phyloP scores from a whole-genome alignment of 2,329 filamentous ascomycete species.

The Aureobasidium melanogenum region DNA sequence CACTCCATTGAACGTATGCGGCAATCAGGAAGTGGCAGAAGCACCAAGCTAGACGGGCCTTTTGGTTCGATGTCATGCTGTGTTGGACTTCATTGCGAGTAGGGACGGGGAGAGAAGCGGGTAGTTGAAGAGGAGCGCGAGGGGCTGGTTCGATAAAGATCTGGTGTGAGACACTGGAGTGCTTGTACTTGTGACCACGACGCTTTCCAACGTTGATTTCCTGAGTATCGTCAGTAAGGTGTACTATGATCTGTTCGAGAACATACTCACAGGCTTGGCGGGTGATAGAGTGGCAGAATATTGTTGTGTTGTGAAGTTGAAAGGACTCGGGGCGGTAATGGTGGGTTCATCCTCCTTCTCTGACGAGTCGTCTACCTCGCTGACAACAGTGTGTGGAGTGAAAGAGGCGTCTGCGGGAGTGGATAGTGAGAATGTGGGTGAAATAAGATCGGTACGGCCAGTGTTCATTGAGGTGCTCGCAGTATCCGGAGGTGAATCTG shows the following conservation, averaged over 20 bases:
- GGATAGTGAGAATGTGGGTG: conserved; percentile 14
- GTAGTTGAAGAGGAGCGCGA: conserved; percentile 76
- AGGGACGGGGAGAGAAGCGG: conserved; percentile 84
- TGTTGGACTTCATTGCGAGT: conserved; percentile 80
- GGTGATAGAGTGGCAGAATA: conserved; percentile 27
- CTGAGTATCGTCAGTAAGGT: conserved; percentile 34
- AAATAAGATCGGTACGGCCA: conserved; percentile 11
- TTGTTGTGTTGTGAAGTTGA: conserved; percentile 77
- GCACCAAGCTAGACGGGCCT: conserved; percentile 77
- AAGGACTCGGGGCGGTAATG: conserved; percentile 50
- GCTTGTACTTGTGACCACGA: conserved; percentile 94
- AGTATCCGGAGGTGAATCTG: conserved; percentile 9
- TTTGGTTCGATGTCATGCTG: conserved; percentile 85
- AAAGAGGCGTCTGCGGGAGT: conserved; percentile 18
- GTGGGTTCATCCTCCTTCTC: conserved; percentile 18
- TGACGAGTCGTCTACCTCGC: conserved; percentile 20
- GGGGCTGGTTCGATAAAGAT: conserved; percentile 90
- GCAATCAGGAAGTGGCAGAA: conserved; percentile 78
- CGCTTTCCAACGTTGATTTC: conserved; percentile 68
- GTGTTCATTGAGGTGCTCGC: conserved; percentile 3
- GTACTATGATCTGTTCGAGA: conserved; percentile 1
- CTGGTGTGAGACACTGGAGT: conserved; percentile 91
- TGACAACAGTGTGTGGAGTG: conserved; percentile 25
- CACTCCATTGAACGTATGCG: conserved; percentile 74
- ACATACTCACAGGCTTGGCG: conserved; percentile 55